A percentile compares a stretch with the other conserved stretches of the same genome.
phyloP scores from a whole-genome alignment of 192 early-diverging fungal genomes.

The Entomortierella beljakovae region DNA sequence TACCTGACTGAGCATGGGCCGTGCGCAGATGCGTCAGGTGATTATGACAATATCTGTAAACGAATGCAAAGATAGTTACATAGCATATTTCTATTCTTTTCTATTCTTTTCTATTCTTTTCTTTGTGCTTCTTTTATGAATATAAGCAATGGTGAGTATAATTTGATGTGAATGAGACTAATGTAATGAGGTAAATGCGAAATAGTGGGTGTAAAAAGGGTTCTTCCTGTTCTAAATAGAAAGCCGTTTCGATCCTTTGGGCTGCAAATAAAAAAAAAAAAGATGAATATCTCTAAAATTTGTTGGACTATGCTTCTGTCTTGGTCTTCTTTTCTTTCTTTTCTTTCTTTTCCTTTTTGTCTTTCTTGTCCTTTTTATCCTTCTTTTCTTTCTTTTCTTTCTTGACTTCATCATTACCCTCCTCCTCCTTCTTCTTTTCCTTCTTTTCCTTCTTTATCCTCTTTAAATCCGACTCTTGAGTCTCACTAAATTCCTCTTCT shows the following conservation, averaged over 20 bases:
- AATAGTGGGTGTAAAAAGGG: neutral
- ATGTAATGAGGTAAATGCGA: no score
- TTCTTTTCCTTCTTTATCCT: slow-evolving; percentile 59
- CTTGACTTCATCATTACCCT: slow-evolving; percentile 9
- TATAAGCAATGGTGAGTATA: no score
- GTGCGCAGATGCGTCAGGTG: neutral
- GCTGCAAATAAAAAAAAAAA: neutral
- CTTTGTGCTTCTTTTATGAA: no score
- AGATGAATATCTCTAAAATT: neutral
- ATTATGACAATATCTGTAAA: neutral
- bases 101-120: no score
- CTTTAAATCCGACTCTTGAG: slow-evolving; percentile 33
- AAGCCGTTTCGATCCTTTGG: no score
- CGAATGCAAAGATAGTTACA: no score
- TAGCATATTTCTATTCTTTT: no score
- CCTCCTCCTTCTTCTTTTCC: slow-evolving; percentile 27
- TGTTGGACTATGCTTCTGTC: neutral
- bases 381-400: slow-evolving; percentile 26
- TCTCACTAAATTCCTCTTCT: neutral
- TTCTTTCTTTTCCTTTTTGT: slow-evolving; percentile 16
- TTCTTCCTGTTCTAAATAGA: no score
- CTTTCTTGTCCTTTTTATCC: slow-evolving; percentile 38
- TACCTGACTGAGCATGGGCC: neutral
- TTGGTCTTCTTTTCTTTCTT: slow-evolving; percentile 11
- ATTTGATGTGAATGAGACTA: no score